Evolutionary conservation across 1,139 yeast species (phyloP), one percentile per base, ranked within the genome.

Genomic region (Lodderomyces theae): DNA sequence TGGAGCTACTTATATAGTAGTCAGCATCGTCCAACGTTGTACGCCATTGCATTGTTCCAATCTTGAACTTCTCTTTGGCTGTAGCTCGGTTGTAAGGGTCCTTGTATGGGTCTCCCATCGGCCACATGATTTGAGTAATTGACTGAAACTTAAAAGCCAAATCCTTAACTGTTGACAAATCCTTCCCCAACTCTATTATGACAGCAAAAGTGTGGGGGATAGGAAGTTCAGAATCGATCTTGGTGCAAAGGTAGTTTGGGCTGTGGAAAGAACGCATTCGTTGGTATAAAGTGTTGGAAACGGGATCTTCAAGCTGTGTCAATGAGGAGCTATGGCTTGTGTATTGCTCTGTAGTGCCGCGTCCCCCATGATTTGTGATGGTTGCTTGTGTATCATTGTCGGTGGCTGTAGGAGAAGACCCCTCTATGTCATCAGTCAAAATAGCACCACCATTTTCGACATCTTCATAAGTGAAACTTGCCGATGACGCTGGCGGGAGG

Each of bases 21-120:
- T 74, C 80, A 24, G 74, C 76, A 40, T 77, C 72, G 2, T 58
- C 51, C 19, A 71, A 55, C 9, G 56, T 58, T 13, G 77, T 57
- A 11, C 57, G 56, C 84, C 84, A 80, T 35, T 64, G 70, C 50
- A 71, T 46, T 15, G 60, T 57, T 1, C 82, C 82, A 16, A 76
- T 66, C 37, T 66, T 67, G 53, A 75, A 79, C 39, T 63, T 62
- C 49, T 80, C 84, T 42, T 66, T 72, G 19, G 60, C 45, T 38
- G 59, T 64, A 33, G 56, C 51, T 44, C 60, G 69, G 48, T 65
- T 71, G 51, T 74, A 74, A 1, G 79, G 77, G 23, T 79, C 79
- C 8, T 65, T 71, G 51, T 74, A 74, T 1, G 79, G 77, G 22
- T 79, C 79, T 8, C 79, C 79, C 28, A 69, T 63, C 5, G 80